A percentile compares a stretch with the other conserved stretches of the same genome.
These are phyloP conservation scores for Aspergillus cejpii DNA, from an alignment of 2,329 filamentous ascomycete species.

Conservation along the genomic window DNA sequence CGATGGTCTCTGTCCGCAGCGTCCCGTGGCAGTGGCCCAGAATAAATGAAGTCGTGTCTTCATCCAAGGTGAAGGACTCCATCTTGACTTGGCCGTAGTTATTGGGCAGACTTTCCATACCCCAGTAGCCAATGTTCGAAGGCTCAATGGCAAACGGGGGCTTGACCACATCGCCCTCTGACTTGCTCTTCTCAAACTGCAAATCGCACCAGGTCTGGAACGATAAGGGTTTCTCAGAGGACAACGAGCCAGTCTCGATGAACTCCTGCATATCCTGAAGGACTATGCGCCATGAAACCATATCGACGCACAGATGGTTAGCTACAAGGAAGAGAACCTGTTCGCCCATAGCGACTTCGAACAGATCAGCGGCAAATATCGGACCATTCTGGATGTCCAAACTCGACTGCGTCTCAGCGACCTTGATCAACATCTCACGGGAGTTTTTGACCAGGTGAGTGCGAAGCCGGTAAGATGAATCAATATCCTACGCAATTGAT, in stretches of 20 bases:
- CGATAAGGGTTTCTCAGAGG: constrained; percentile 31
- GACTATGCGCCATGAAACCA: constrained; percentile 30
- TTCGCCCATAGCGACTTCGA: constrained; percentile 6
- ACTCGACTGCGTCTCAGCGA: constrained; percentile 28
- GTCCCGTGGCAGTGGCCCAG: constrained; percentile 28
- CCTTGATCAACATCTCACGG: constrained; percentile 22
- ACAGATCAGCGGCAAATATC: constrained; percentile 17
- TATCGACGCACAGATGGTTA: constrained; percentile 19
- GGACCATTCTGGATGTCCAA: constrained; percentile 30
- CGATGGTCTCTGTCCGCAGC: constrained; percentile 35
- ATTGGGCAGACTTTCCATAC: constrained; percentile 28
- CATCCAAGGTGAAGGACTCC: constrained; percentile 31
- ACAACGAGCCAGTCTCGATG: constrained; percentile 28
- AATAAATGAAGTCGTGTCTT: constrained; percentile 28
- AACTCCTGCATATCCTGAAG: constrained; percentile 34
- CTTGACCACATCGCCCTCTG: constrained; percentile 7
- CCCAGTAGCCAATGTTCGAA: constrained; percentile 35
- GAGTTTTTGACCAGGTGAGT: constrained; percentile 21
- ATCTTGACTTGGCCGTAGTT: constrained; percentile 32
- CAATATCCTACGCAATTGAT: constrained; percentile 21
- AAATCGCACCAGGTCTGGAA: constrained; percentile 37
- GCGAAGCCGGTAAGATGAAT: constrained; percentile 30
- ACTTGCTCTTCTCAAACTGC: constrained; percentile 26
- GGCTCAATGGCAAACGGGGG: constrained; percentile 27
- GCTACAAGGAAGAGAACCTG: constrained; percentile 18